Evolutionary conservation across 176 grass and related monocot species (phyloP).

Genomic region (Eragrostis curvula): DNA sequence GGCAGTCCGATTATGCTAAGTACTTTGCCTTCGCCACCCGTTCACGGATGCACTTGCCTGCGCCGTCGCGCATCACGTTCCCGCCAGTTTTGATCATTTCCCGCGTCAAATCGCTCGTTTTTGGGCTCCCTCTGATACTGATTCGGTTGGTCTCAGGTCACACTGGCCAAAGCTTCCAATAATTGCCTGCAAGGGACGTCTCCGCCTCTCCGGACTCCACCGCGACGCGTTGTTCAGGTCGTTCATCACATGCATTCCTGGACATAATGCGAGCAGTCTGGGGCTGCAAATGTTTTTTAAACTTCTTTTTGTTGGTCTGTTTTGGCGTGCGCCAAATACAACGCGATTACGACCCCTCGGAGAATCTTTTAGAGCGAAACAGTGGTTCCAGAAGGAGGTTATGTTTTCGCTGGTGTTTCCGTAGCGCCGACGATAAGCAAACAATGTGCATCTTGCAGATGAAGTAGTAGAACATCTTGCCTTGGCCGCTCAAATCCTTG

Average conservation of each 20-base stretch:
- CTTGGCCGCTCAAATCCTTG: not conserved
- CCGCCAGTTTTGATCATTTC: not conserved
- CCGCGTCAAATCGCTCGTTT: not conserved
- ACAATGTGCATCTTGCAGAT: not conserved
- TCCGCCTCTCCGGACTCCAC: not conserved
- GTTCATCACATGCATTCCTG: not conserved
- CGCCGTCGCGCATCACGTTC: not conserved
- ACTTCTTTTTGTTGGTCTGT: no score
- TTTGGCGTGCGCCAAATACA: not conserved
- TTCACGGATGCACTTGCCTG: no score
- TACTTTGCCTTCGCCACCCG: no score
- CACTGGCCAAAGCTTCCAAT: not conserved
- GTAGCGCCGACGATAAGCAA: not conserved
- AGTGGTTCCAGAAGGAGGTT: not conserved
- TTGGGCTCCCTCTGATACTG: not conserved
- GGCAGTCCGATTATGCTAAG: not conserved
- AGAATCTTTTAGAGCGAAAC: not conserved
- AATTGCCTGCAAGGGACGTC: constrained; percentile 1
- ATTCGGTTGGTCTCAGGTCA: constrained; percentile 19
- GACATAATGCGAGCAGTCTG: not conserved
- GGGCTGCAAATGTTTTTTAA: no score
- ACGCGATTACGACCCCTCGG: not conserved
- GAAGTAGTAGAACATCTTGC: not conserved
- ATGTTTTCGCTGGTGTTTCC: constrained; percentile 11
- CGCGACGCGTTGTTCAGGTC: not conserved